A percentile compares a stretch with the other conserved stretches of the same genome.
phyloP scores from a whole-genome alignment of 306 rosid species.

The Citrullus colocynthis region DNA sequence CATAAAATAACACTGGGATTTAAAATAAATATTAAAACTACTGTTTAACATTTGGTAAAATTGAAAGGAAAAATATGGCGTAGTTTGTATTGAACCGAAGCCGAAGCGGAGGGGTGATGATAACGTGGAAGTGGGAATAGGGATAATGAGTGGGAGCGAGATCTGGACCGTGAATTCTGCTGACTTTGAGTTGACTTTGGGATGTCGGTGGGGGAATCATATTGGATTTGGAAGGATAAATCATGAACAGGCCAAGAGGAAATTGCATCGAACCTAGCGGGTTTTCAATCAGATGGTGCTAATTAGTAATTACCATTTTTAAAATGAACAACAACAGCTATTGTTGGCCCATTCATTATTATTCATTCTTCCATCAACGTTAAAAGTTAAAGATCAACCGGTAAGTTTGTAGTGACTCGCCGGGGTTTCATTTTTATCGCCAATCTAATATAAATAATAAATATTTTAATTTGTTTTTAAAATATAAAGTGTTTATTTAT shows the following conservation, averaged over 20 bases:
- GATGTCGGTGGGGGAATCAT: background rate
- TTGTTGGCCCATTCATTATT: background rate
- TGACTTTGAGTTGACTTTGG: background rate
- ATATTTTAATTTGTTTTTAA: too few species aligned
- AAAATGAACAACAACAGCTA: background rate
- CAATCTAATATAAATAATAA: too few species aligned
- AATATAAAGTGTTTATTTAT: too few species aligned
- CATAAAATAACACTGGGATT: too few species aligned
- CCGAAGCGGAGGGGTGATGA: background rate
- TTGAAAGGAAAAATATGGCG: too few species aligned
- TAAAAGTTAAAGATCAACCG: too few species aligned
- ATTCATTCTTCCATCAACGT: background rate
- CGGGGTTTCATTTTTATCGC: too few species aligned
- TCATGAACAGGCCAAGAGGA: background rate
- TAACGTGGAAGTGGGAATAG: background rate
- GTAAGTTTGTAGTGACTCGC: too few species aligned
- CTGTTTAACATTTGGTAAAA: too few species aligned
- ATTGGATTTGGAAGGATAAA: background rate
- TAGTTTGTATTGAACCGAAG: too few species aligned
- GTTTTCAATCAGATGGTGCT: background rate
- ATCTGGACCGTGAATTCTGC: background rate
- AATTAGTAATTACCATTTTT: background rate
- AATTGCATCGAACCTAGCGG: constrained; percentile 1
- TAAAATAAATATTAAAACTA: too few species aligned
- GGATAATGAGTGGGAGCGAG: background rate